These are phyloP conservation scores for Macadamia tetraphylla DNA, from an alignment of 164 flowering plant species.

Conservation along the genomic window DNA sequence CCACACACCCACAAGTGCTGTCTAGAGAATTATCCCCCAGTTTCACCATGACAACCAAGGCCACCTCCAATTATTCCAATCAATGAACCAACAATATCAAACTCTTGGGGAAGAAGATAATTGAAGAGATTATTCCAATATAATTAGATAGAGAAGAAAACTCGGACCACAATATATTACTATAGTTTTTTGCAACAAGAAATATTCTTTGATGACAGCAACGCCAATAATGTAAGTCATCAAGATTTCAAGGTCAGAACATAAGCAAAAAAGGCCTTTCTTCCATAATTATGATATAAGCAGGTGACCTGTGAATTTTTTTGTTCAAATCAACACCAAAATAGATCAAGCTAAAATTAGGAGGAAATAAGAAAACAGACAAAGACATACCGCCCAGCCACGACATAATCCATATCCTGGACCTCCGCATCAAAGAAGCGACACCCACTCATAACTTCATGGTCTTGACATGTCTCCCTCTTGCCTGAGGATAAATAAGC, in stretches of 20 bases:
- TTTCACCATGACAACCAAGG: background rate
- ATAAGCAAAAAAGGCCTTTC: background rate
- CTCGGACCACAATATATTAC: background rate
- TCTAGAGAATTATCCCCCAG: background rate
- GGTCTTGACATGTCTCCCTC: conserved; percentile 47
- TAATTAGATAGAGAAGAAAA: background rate
- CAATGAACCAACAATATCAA: background rate
- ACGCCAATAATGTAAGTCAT: background rate
- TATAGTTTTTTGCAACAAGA: background rate
- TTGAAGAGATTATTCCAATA: background rate
- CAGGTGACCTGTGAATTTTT: background rate
- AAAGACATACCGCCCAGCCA: conserved; percentile 49
- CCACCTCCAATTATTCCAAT: background rate
- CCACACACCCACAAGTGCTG: background rate
- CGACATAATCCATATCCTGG: conserved; percentile 54
- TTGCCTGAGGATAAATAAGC: conserved; percentile 33
- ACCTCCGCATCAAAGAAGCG: conserved; percentile 64
- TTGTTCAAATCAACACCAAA: background rate
- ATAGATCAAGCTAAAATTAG: background rate
- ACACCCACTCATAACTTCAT: conserved; percentile 59
- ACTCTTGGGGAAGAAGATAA: background rate
- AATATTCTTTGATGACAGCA: background rate
- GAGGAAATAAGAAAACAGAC: background rate
- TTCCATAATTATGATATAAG: background rate
- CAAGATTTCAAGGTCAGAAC: background rate